Conservation (phyloP, 177 flowering plant species). For the Vitis hybrid region DNA sequence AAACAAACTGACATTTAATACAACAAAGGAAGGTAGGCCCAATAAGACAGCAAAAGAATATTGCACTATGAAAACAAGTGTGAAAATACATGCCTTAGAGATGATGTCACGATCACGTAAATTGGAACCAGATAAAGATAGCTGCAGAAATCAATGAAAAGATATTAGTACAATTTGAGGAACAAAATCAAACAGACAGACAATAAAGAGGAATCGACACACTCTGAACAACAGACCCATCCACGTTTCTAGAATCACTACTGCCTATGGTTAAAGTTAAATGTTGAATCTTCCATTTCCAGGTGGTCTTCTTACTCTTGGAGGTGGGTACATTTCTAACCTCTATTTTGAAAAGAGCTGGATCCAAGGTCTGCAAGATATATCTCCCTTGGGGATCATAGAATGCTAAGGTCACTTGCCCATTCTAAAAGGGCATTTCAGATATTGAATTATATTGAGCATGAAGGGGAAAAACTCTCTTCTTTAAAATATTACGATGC, state of each 20-base stretch:
- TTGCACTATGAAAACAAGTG: background rate
- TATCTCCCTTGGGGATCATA: background rate
- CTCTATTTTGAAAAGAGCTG: background rate
- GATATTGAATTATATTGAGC: background rate
- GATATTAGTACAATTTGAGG: constrained; percentile 4
- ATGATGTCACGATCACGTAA: constrained; percentile 62
- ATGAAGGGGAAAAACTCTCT: background rate
- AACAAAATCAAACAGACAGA: background rate
- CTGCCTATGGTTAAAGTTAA: background rate
- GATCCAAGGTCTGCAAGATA: background rate
- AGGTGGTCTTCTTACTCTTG: background rate
- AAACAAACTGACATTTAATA: background rate
- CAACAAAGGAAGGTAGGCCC: background rate
- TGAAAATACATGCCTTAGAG: constrained; percentile 55
- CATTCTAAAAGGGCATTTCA: background rate
- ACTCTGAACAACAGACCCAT: background rate
- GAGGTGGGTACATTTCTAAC: background rate
- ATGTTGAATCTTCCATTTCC: background rate
- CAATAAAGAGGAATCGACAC: too few relatives aligned
- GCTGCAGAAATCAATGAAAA: constrained; percentile 39
- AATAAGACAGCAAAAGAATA: background rate
- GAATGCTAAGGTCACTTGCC: too few relatives aligned
- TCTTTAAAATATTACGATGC: background rate
- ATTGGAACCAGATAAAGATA: constrained; percentile 69
- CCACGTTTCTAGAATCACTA: background rate